phyloP scores from a whole-genome alignment of 176 grass and related monocot genomes.

The Stipa capillata region DNA sequence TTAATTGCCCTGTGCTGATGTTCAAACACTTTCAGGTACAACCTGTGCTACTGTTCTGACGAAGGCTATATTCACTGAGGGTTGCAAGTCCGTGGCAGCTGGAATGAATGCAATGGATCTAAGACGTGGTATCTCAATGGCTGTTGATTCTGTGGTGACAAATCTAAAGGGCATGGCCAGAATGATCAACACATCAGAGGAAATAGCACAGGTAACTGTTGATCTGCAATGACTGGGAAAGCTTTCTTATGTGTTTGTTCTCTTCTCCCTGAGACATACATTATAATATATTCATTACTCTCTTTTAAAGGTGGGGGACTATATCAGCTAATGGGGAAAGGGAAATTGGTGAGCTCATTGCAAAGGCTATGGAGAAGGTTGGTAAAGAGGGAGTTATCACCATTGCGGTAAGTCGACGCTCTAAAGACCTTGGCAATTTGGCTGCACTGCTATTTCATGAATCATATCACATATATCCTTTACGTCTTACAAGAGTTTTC shows the following conservation, averaged over 20 bases:
- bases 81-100: constrained; percentile 82
- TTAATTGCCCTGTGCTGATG: not conserved
- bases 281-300: constrained; percentile 23
- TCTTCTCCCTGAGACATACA: constrained; percentile 10
- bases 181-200: constrained; percentile 89
- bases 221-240: constrained; percentile 27
- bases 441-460: not conserved
- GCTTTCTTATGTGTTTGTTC: constrained; percentile 29
- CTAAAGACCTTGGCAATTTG: not conserved
- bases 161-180: constrained; percentile 76
- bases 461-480: too few species aligned
- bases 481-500: too few species aligned
- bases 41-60: constrained; percentile 83
- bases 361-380: constrained; percentile 95
- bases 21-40: constrained; percentile 47
- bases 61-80: constrained; percentile 85
- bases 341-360: constrained; percentile 94
- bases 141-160: constrained; percentile 76
- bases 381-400: constrained; percentile 94
- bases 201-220: constrained; percentile 75
- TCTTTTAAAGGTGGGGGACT: constrained; percentile 70
- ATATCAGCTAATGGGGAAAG: constrained; percentile 88
- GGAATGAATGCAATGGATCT: constrained; percentile 91
- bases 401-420: constrained; percentile 47
- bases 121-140: constrained; percentile 79